These are phyloP conservation scores for Kickxella alabastrina DNA, from an alignment of 192 early-diverging fungal species.

Conservation along the genomic window DNA sequence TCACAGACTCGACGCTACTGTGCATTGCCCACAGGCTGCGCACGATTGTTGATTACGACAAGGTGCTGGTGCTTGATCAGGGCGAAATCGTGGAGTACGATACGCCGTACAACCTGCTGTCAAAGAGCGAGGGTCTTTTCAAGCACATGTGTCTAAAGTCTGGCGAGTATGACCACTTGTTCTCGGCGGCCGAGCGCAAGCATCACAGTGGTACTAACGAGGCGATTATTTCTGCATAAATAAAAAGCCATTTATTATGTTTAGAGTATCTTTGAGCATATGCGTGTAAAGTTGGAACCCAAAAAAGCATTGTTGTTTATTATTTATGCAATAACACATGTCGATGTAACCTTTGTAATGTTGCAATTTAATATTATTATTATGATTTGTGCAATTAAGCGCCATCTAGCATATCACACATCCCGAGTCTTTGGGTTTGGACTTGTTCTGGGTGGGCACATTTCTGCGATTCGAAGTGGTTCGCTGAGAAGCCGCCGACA, in stretches of 20 bases:
- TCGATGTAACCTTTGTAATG: too few species aligned
- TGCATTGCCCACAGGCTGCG: slow-evolving; percentile 75
- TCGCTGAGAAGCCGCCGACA: neutral
- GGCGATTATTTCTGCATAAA: too few species aligned
- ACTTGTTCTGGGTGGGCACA: neutral
- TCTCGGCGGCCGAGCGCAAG: slow-evolving; percentile 59
- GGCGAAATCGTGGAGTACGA: slow-evolving; percentile 70
- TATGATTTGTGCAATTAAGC: too few species aligned
- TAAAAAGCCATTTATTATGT: too few species aligned
- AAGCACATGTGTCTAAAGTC: slow-evolving; percentile 76
- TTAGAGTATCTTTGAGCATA: too few species aligned
- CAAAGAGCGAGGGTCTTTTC: slow-evolving; percentile 48
- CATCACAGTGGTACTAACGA: too few species aligned
- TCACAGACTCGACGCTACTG: slow-evolving; percentile 61
- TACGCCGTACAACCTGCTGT: slow-evolving; percentile 58
- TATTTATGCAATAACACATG: too few species aligned
- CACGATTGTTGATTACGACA: slow-evolving; percentile 71
- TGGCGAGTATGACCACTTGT: slow-evolving; percentile 72
- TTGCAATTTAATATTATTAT: too few species aligned
- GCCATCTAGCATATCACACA: neutral
- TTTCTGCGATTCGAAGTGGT: neutral
- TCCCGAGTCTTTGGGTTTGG: neutral
- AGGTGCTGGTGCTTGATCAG: slow-evolving; percentile 73
- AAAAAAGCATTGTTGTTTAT: too few species aligned
- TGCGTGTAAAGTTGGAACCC: too few species aligned